Conservation (phyloP, 768 basidiomycete genomes). For the Tylopilus vinaceipallidus region DNA sequence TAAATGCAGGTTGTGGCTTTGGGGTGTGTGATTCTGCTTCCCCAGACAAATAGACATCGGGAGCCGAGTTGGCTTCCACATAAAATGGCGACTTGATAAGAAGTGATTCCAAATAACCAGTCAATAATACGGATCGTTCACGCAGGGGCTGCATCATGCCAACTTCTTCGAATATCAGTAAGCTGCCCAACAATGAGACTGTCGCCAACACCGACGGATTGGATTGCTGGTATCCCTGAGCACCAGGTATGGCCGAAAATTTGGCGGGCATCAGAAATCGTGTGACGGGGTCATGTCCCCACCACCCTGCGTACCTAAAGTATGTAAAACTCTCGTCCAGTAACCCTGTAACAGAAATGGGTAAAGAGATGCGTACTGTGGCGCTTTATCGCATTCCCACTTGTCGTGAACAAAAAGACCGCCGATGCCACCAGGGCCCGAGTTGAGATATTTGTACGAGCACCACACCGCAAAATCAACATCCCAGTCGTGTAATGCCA, state of each 20-base stretch:
- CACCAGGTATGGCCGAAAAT: slow-evolving; percentile 85
- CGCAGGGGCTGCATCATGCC: slow-evolving; percentile 73
- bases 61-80: slow-evolving; percentile 41
- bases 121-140: slow-evolving; percentile 67
- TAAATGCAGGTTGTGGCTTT: slow-evolving; percentile 53
- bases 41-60: slow-evolving; percentile 27
- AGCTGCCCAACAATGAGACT: slow-evolving; percentile 78
- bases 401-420: slow-evolving; percentile 87
- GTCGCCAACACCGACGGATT: slow-evolving; percentile 85
- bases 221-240: slow-evolving; percentile 94
- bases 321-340: slow-evolving; percentile 13
- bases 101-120: slow-evolving; percentile 64
- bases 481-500: slow-evolving; percentile 87
- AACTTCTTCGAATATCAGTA: slow-evolving; percentile 75
- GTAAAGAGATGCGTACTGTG: slow-evolving; percentile 50
- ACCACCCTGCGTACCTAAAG: slow-evolving; percentile 89
- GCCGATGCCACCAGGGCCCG: slow-evolving; percentile 96
- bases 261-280: slow-evolving; percentile 87
- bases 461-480: slow-evolving; percentile 99
- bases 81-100: slow-evolving; percentile 65
- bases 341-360: slow-evolving; percentile 6
- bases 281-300: slow-evolving; percentile 88
- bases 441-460: slow-evolving; percentile 97
- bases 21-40: slow-evolving; percentile 15
- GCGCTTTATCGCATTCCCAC: slow-evolving; percentile 62